These are phyloP conservation scores for Moesziomyces sp. DNA, from an alignment of 1,284 basidiomycete genomes.

Conservation along the genomic window DNA sequence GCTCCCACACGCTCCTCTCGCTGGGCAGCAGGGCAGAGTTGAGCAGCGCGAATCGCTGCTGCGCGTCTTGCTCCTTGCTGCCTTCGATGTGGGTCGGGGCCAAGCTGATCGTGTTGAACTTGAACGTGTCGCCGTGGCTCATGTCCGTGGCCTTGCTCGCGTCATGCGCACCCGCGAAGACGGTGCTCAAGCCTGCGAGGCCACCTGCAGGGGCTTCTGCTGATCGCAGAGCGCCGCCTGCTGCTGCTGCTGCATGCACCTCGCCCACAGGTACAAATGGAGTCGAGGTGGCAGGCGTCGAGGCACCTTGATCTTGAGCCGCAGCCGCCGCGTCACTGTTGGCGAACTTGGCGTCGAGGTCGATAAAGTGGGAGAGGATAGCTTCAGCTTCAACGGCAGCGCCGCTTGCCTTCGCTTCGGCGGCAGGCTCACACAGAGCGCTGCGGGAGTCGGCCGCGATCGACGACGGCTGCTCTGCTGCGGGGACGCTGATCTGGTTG, in stretches of 20 bases:
- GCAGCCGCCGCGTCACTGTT: slow-evolving; percentile 43
- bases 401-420: slow-evolving; percentile 33
- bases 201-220: slow-evolving; percentile 34
- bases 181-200: slow-evolving; percentile 41
- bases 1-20: slow-evolving; percentile 40
- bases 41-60: slow-evolving; percentile 34
- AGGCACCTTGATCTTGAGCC: slow-evolving; percentile 47
- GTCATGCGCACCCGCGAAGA: slow-evolving; percentile 13
- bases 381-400: slow-evolving; percentile 52
- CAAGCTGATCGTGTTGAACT: slow-evolving; percentile 36
- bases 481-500: slow-evolving; percentile 25
- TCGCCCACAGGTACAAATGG: slow-evolving; percentile 43
- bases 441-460: slow-evolving; percentile 29
- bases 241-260: slow-evolving; percentile 31
- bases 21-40: slow-evolving; percentile 34
- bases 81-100: slow-evolving; percentile 2
- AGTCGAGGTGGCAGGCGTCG: slow-evolving; percentile 43
- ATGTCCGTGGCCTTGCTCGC: slow-evolving; percentile 3
- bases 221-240: slow-evolving; percentile 35
- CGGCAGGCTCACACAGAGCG: slow-evolving; percentile 34
- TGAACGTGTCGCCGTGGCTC: slow-evolving; percentile 1
- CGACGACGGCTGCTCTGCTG: slow-evolving; percentile 37
- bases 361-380: slow-evolving; percentile 51
- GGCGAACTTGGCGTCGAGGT: slow-evolving; percentile 45
- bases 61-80: slow-evolving; percentile 16